Base-by-base conservation (phyloP, 345 rosid genomes). In the Firmiana major region DNA sequence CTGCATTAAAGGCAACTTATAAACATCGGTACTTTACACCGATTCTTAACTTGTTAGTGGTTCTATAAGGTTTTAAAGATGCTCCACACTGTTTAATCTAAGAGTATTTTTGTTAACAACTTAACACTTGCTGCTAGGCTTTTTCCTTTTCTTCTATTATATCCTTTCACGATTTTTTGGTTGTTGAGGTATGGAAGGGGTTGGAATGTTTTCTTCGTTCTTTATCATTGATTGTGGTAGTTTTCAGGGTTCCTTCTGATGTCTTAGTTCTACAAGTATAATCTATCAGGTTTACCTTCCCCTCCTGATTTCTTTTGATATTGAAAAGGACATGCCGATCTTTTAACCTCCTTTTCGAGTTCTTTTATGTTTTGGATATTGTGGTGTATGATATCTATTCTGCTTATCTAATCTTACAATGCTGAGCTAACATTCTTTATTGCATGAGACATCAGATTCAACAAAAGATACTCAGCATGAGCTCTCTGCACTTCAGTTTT, bases 391-490 rank as follows among this genome's bases (percentile, higher is more conserved):
- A 57, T 63, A 43, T 73, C 67, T 78, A 36, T 68, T 83, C 45
- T 73, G 13, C 74, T 79, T 76, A 69, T 79, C 59, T 43, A 76
- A 11, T 71, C 54, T 67, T 80, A 12, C 73, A 79, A 63, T 70
- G 54, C 75, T 75, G 85, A 78, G 80, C 90, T 91, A 87, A 91
- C 90, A 63, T 80, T 81, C 83, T 86, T 66, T 85, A 87, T 87
- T 81, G 85, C 81, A 83, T 76, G 82, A 83, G 90, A 73, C 79
- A 75, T 87, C 91, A 86, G 85, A 88, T 85, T 82, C 85, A 86
- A 80, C 87, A 81, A 87, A 94, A 89, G 92, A 89, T 87, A 81
- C 82, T 88, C 94, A 83, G 89, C 92, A 83, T 86, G 90, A 92
- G 90, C 84, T 80, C 90, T 80, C 89, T 83, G 82, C 85, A 75